A percentile compares a stretch with the other conserved stretches of the same genome.
Evolutionary conservation across 1,284 basidiomycete species (phyloP).

Genomic region (Bondarzewia mesenterica): DNA sequence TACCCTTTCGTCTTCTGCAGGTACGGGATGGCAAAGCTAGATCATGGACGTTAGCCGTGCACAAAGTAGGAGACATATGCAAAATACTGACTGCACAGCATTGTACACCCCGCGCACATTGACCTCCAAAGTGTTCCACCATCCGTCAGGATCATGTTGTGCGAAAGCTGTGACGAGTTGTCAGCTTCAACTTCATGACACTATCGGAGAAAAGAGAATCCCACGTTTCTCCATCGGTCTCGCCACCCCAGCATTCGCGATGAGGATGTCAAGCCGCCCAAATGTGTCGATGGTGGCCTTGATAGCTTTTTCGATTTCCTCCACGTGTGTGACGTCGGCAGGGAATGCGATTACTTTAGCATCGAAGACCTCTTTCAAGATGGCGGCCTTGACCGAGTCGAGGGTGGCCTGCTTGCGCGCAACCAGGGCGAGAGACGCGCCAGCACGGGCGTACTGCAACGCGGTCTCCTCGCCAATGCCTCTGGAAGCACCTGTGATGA

Average conservation of each 20-base stretch:
- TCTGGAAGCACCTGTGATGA: slow-evolving; percentile 11
- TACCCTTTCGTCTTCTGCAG: slow-evolving; percentile 8
- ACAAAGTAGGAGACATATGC: neutral
- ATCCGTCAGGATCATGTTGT: slow-evolving; percentile 2
- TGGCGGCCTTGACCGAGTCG: neutral
- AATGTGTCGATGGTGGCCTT: slow-evolving; percentile 8
- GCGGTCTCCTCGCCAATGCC: slow-evolving; percentile 11
- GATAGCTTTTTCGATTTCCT: slow-evolving; percentile 3
- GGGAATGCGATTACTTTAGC: neutral
- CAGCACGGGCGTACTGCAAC: slow-evolving; percentile 8
- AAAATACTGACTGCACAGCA: slow-evolving; percentile 2
- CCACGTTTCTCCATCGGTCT: neutral
- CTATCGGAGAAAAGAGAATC: slow-evolving; percentile 1
- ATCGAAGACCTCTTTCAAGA: neutral
- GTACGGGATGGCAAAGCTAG: slow-evolving; percentile 6
- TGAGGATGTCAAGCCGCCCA: slow-evolving; percentile 12
- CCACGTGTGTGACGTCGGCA: slow-evolving; percentile 1
- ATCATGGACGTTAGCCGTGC: neutral
- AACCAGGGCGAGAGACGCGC: slow-evolving; percentile 7
- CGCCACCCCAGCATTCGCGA: slow-evolving; percentile 11
- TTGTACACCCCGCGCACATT: slow-evolving; percentile 8
- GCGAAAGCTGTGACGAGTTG: neutral
- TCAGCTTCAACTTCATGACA: neutral
- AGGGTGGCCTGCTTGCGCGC: slow-evolving; percentile 4
- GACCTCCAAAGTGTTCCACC: slow-evolving; percentile 7